These are phyloP conservation scores for Nicotiana otophora DNA, from an alignment of 257 asterid species.

Conservation along the genomic window DNA sequence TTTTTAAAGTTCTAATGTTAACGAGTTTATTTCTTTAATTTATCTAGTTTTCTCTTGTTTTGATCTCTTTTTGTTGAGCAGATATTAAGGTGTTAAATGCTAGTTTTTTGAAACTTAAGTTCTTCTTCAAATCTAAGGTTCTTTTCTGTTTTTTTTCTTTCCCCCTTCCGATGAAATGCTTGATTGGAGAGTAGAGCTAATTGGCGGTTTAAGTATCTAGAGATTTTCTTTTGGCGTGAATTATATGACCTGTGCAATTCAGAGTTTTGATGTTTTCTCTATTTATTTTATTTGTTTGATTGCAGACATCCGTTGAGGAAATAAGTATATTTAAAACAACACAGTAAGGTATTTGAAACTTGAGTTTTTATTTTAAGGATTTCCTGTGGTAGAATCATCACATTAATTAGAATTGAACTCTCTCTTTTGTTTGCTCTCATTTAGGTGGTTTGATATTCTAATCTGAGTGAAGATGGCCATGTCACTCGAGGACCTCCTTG, in stretches of 20 bases:
- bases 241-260: not conserved
- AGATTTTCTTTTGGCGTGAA: no score
- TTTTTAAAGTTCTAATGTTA: not conserved
- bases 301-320: not conserved
- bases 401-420: not conserved
- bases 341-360: not conserved
- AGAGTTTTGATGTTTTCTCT: not conserved
- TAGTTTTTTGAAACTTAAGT: not conserved
- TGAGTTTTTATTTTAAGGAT: not conserved
- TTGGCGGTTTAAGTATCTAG: no score
- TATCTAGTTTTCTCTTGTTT: not conserved
- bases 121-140: not conserved
- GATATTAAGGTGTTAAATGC: not conserved
- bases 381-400: not conserved
- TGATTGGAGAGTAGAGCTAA: no score
- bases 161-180: not conserved
- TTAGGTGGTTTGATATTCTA: not conserved
- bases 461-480: constrained; percentile 38
- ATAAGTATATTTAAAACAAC: no score
- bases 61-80: not conserved
- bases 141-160: not conserved
- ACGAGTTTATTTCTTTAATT: not conserved
- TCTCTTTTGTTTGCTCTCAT: constrained; percentile 5
- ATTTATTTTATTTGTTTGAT: not conserved
- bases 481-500: constrained; percentile 71